phyloP scores from a whole-genome alignment of 768 basidiomycete genomes.

The Podaxis sp. region DNA sequence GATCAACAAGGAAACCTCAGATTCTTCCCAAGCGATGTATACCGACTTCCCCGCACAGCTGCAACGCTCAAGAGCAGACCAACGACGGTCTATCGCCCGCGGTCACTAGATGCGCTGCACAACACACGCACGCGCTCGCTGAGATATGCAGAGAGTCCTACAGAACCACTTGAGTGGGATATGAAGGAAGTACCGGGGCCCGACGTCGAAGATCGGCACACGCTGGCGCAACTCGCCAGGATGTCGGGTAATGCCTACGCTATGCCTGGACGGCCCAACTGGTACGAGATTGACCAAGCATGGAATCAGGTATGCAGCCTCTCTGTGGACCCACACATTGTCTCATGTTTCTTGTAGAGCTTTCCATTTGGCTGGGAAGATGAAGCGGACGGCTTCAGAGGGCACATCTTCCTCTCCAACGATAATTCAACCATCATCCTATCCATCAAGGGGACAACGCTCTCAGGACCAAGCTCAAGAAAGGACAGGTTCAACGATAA shows the following conservation, averaged over 20 bases:
- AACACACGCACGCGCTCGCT: constrained; percentile 54
- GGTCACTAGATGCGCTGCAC: constrained; percentile 49
- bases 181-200: constrained; percentile 66
- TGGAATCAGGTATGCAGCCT: constrained; percentile 60
- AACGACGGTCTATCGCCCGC: constrained; percentile 62
- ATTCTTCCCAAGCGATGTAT: constrained; percentile 20
- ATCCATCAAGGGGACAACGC: constrained; percentile 85
- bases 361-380: constrained; percentile 82
- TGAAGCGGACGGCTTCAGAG: constrained; percentile 73
- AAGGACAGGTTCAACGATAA: constrained; percentile 95
- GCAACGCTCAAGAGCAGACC: constrained; percentile 44
- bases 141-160: constrained; percentile 40
- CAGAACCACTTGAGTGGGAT: constrained; percentile 65
- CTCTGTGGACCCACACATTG: constrained; percentile 15
- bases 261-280: constrained; percentile 63
- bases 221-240: constrained; percentile 77
- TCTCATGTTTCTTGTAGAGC: constrained; percentile 43
- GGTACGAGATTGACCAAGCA: constrained; percentile 76
- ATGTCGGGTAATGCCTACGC: constrained; percentile 93
- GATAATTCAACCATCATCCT: constrained; percentile 84
- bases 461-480: constrained; percentile 83
- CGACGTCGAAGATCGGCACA: constrained; percentile 76
- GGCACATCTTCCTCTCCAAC: constrained; percentile 80
- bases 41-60: constrained; percentile 16
- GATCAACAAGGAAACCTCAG: not conserved